A percentile compares a stretch with the other conserved stretches of the same genome.
Evolutionary conservation across 192 early-diverging fungal genomes (phyloP).

Genomic region (Entophlyctis luteolus): DNA sequence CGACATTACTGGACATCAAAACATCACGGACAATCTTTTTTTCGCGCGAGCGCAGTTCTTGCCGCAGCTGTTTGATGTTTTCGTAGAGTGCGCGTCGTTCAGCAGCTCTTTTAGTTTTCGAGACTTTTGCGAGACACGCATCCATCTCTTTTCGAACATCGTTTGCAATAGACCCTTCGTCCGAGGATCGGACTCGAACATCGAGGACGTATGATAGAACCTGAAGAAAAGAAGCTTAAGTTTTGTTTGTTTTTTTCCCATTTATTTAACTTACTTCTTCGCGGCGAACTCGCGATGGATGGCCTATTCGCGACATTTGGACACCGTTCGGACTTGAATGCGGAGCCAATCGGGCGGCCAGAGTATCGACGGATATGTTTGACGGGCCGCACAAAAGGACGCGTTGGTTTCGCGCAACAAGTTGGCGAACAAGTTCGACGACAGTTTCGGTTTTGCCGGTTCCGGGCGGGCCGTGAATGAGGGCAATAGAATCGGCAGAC

Average conservation of each 20-base stretch:
- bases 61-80: conserved; percentile 64
- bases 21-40: conserved; percentile 57
- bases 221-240: too few species aligned
- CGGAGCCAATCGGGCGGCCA: conserved; percentile 71
- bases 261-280: too few species aligned
- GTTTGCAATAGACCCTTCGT: conserved; percentile 67
- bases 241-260: too few species aligned
- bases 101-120: conserved; percentile 58
- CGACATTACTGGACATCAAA: conserved; percentile 59
- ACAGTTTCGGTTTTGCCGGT: conserved; percentile 88
- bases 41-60: conserved; percentile 65
- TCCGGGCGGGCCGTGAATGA: conserved; percentile 29
- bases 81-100: conserved; percentile 64
- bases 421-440: conserved; percentile 80
- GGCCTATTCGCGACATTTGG: conserved; percentile 73
- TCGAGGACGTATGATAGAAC: conserved; percentile 71
- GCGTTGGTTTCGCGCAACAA: conserved; percentile 53
- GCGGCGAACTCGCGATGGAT: conserved; percentile 69
- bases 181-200: conserved; percentile 55
- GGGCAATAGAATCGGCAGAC: conserved; percentile 36
- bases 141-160: conserved; percentile 80
- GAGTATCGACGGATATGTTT: conserved; percentile 84
- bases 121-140: conserved; percentile 51
- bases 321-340: conserved; percentile 42
- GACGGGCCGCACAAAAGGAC: conserved; percentile 86